Evolutionary conservation across 1,284 basidiomycete genomes (phyloP).

Genomic region (Sporisorium graminicola): DNA sequence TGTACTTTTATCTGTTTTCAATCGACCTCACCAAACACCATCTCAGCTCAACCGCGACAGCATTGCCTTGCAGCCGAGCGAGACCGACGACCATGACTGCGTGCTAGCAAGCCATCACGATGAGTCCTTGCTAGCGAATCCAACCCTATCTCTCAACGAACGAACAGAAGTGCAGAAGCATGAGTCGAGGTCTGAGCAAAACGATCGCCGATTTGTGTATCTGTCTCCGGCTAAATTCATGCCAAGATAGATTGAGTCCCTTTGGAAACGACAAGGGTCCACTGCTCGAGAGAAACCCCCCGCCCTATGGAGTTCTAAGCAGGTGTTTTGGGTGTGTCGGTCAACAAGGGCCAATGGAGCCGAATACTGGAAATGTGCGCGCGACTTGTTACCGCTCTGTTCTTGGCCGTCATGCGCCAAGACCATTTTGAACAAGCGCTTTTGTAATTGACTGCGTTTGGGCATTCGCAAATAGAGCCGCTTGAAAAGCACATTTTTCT

Average conservation of each 20-base stretch:
- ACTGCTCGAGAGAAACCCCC: no score
- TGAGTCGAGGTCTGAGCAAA: not conserved
- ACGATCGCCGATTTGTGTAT: not conserved
- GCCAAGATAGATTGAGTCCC: not conserved
- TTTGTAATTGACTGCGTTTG: not conserved
- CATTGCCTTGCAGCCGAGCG: not conserved
- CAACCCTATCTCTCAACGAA: no score
- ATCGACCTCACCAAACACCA: not conserved
- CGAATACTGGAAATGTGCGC: constrained; percentile 1
- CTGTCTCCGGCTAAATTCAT: no score
- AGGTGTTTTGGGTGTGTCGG: constrained; percentile 3
- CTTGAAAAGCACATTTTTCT: constrained; percentile 1
- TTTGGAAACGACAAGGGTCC: no score
- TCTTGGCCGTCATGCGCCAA: constrained; percentile 13
- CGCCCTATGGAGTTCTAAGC: constrained; percentile 2
- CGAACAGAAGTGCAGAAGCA: no score
- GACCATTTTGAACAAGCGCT: not conserved
- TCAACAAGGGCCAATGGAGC: not conserved
- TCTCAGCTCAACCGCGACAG: not conserved
- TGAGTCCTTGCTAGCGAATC: no score
- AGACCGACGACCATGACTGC: not conserved
- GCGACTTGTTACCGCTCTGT: not conserved
- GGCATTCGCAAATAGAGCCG: no score
- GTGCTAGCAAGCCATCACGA: not conserved
- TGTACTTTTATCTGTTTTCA: not conserved